Percentiles rank a stretch among this genome's conserved stretches.
phyloP scores from a whole-genome alignment of 169 alveolate species.

The Cryptosporidium ubiquitum region DNA sequence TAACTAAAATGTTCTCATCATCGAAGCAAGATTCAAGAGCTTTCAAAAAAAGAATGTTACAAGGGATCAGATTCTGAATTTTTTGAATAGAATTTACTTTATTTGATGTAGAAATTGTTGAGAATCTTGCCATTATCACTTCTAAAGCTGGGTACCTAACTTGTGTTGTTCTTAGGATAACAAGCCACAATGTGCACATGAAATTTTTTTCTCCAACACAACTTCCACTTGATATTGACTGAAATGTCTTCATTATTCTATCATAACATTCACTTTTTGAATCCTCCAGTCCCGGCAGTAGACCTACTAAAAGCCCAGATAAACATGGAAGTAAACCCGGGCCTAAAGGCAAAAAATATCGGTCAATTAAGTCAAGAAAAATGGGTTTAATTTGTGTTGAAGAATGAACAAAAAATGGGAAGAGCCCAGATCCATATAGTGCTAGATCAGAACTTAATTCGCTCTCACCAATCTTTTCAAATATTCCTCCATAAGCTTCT shows the following conservation, averaged over 20 bases:
- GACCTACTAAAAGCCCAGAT: slow-evolving; percentile 84
- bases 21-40: slow-evolving; percentile 83
- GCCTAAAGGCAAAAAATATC: slow-evolving; percentile 87
- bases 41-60: slow-evolving; percentile 81
- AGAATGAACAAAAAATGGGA: slow-evolving; percentile 90
- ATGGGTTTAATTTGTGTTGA: slow-evolving; percentile 88
- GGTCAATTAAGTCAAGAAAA: slow-evolving; percentile 86
- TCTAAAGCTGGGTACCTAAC: slow-evolving; percentile 83
- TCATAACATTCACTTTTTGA: slow-evolving; percentile 82
- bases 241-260: slow-evolving; percentile 76
- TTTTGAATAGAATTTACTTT: slow-evolving; percentile 75
- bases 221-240: slow-evolving; percentile 79
- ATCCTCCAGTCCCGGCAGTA: slow-evolving; percentile 88
- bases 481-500: slow-evolving; percentile 88
- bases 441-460: slow-evolving; percentile 89
- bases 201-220: slow-evolving; percentile 84
- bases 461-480: slow-evolving; percentile 85
- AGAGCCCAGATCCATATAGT: slow-evolving; percentile 89
- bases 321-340: slow-evolving; percentile 83
- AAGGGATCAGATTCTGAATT: slow-evolving; percentile 82
- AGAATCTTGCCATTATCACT: slow-evolving; percentile 82
- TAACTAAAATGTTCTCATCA: slow-evolving; percentile 82
- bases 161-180: slow-evolving; percentile 81
- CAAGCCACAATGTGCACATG: slow-evolving; percentile 86
- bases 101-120: slow-evolving; percentile 79